Evolutionary conservation across 495 filamentous ascomycete species (phyloP).

Genomic region (Neurospora cerealis): DNA sequence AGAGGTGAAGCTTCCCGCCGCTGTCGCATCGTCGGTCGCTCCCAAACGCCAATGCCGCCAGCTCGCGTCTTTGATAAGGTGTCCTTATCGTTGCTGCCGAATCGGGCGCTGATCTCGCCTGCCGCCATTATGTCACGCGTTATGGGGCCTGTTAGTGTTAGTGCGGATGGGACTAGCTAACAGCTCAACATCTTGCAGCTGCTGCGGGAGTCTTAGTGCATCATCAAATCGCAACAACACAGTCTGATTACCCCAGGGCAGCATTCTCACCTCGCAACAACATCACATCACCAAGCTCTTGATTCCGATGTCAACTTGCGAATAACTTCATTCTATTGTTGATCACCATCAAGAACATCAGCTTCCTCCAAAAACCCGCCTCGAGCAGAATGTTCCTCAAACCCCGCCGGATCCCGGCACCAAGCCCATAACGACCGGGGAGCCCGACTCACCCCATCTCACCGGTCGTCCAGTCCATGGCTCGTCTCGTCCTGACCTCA

Average conservation of each 20-base stretch:
- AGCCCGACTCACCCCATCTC: background rate
- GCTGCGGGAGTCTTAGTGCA: background rate
- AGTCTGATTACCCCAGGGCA: background rate
- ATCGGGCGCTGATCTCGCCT: background rate
- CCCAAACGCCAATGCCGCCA: background rate
- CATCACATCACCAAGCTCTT: background rate
- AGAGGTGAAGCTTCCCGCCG: conserved; percentile 1
- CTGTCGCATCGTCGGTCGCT: background rate
- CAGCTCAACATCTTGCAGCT: accelerated
- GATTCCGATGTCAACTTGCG: background rate
- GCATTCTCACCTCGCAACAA: background rate
- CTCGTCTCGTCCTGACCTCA: background rate
- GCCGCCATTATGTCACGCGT: background rate
- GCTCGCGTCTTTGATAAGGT: conserved; percentile 17
- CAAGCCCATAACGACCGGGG: background rate
- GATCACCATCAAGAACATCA: background rate
- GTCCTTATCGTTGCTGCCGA: conserved; percentile 13
- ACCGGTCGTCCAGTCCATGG: background rate
- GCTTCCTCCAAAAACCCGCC: background rate
- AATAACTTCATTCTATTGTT: background rate
- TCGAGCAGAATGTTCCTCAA: too few species aligned
- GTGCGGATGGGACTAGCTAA: background rate
- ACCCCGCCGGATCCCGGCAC: background rate
- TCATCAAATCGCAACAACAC: background rate
- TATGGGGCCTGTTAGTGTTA: background rate